Evolutionary conservation across 139 green algal species (phyloP).

Genomic region (Dunaliella primolecta): DNA sequence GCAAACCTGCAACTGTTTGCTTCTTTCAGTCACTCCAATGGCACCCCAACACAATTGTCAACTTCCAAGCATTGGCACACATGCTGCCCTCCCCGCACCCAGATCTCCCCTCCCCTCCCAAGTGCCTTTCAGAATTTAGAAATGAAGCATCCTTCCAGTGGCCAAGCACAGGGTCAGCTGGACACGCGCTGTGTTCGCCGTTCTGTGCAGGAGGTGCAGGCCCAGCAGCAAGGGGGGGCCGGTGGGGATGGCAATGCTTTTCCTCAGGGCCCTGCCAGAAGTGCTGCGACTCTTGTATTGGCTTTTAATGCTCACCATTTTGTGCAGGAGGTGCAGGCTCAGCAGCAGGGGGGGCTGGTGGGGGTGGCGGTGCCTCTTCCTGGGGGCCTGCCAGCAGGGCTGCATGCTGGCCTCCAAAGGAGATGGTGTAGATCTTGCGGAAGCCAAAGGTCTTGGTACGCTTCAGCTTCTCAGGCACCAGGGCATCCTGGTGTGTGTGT

Average conservation of each 20-base stretch:
- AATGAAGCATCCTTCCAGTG: no score
- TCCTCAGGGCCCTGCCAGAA: slow-evolving; percentile 44
- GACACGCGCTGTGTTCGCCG: no score
- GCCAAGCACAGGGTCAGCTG: no score
- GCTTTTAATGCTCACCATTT: no score
- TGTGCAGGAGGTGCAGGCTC: background rate
- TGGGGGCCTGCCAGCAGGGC: slow-evolving; percentile 47
- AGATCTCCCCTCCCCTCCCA: no score
- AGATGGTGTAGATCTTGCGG: slow-evolving; percentile 42
- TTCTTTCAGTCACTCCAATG: no score
- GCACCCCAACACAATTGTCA: no score
- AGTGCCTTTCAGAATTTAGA: no score
- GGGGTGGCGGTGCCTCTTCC: background rate
- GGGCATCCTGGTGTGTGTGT: slow-evolving; percentile 36
- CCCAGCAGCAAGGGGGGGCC: background rate
- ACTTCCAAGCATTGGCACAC: no score
- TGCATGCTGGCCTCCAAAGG: slow-evolving; percentile 79
- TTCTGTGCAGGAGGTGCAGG: background rate
- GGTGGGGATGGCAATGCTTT: background rate
- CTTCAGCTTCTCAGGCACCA: slow-evolving; percentile 54
- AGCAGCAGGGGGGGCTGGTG: background rate
- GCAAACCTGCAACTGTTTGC: no score
- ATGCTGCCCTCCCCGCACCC: no score
- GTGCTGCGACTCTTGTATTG: no score
- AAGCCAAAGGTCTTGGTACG: slow-evolving; percentile 51